Percentiles rank a stretch among this genome's conserved stretches.
These are phyloP conservation scores for Moringa oleifera DNA, from an alignment of 345 rosid species.

Conservation along the genomic window DNA sequence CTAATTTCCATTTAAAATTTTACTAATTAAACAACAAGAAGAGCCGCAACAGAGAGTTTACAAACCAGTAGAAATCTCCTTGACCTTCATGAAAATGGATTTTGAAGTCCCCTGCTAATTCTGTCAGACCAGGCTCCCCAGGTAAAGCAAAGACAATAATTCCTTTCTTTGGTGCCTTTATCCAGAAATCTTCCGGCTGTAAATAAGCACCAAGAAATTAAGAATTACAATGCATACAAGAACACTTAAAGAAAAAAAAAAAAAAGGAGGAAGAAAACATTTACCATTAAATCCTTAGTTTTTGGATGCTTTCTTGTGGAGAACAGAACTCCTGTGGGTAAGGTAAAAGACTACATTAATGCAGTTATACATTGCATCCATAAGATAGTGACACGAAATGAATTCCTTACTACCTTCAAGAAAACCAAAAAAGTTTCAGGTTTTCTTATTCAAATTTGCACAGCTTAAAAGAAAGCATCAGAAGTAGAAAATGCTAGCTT, in stretches of 20 bases:
- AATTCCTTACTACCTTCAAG: not conserved
- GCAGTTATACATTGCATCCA: conserved; percentile 1
- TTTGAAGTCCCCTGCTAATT: conserved; percentile 79
- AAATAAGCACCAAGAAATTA: conserved; percentile 2
- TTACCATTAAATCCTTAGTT: conserved; percentile 77
- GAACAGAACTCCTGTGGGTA: conserved; percentile 60
- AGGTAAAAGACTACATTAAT: conserved; percentile 7
- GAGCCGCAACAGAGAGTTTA: conserved; percentile 3
- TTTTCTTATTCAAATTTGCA: not conserved
- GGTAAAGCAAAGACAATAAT: conserved; percentile 87
- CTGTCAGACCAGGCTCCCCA: conserved; percentile 87
- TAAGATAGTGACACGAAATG: conserved; percentile 1
- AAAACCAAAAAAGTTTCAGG: not conserved
- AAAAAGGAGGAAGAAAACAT: conserved; percentile 9
- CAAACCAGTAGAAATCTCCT: conserved; percentile 93
- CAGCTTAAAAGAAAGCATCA: not conserved
- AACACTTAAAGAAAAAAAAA: not conserved
- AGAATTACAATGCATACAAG: conserved; percentile 8
- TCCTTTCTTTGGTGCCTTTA: conserved; percentile 86
- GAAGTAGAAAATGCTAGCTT: not conserved
- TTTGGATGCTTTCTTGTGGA: conserved; percentile 72
- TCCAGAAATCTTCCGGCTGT: conserved; percentile 96
- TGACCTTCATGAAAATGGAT: conserved; percentile 84
- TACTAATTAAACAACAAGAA: not conserved
- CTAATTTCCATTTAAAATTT: not conserved